Evolutionary conservation across 2,329 filamentous ascomycete species (phyloP).

Genomic region (Stachybotrys echinatus): DNA sequence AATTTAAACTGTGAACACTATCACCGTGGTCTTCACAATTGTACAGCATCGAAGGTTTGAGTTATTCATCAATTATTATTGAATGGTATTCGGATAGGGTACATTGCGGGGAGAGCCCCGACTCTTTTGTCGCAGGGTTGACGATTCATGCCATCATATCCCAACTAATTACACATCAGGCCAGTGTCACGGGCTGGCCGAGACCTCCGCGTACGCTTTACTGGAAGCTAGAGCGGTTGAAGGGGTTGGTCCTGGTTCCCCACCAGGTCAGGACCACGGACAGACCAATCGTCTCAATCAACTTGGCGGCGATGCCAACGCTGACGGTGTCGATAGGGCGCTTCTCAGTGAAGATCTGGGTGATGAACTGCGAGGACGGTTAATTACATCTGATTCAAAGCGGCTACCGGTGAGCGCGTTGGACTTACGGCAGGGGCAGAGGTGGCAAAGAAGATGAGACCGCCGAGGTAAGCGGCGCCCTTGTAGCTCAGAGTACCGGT

Average conservation of each 20-base stretch:
- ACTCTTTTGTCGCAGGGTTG: neutral
- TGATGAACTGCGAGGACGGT: conserved; percentile 61
- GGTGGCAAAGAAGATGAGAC: conserved; percentile 85
- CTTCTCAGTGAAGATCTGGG: conserved; percentile 86
- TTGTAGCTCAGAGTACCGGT: conserved; percentile 95
- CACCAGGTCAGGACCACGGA: conserved; percentile 94
- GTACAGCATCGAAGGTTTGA: neutral
- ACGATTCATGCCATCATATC: neutral
- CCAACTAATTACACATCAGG: conserved; percentile 12
- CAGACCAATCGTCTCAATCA: conserved; percentile 89
- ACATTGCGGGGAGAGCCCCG: neutral
- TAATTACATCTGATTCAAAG: too few relatives aligned
- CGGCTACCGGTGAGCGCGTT: neutral
- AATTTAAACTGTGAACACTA: neutral
- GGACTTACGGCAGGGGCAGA: conserved; percentile 73
- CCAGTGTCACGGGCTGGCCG: neutral
- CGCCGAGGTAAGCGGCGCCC: conserved; percentile 89
- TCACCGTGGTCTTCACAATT: too few relatives aligned
- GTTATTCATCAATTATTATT: neutral
- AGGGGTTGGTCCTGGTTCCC: conserved; percentile 92
- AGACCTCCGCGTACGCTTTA: neutral
- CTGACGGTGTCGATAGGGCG: conserved; percentile 85
- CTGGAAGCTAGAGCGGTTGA: conserved; percentile 42
- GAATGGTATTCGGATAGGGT: neutral
- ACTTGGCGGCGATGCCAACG: conserved; percentile 75